Evolutionary conservation across 495 filamentous ascomycete species (phyloP), one percentile per base, ranked within the genome.

Genomic region (Massariosphaeria phaeospora): DNA sequence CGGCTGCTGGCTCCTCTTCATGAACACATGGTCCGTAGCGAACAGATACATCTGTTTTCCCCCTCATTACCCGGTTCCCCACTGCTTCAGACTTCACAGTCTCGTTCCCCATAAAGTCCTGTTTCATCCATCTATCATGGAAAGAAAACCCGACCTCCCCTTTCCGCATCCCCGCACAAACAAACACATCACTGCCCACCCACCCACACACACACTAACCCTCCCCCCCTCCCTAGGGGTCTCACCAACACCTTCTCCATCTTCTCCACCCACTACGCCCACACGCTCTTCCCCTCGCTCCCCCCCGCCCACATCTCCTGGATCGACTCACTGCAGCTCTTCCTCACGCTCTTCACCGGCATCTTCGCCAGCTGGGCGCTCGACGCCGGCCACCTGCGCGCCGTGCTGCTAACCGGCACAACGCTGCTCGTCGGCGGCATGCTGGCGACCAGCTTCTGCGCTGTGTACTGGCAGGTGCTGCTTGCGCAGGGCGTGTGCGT

Each of bases 291-390:
- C 18, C 46, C 30, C 5, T 36, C 31, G 12, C 44, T 41, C 13
- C 35, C 11, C 25, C 56, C 59, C 9, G 58, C 57, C 20, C 13
- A 9, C 11, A 68, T 68, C 26, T 54, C 63, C 6, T 66, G 63
- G 63, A 62, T 68, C 17, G 66, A 64, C 27, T 57, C 46, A 17
- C 30, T 61, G 27, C 66, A 68, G 34, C 50, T 64, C 12, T 63
- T 63, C 15, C 57, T 68, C 36, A 42, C 65, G 2, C 57, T 65
- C 27, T 54, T 61, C 10, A 42, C 65, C 24, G 64, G 58, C 33
- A 39, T 56, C 2, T 58, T 57, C 3, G 51, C 63, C 11, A 65
- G 66, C 12, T 29, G 48, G 26, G 26, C 56, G n/a, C 42, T 65
- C 17, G 66, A 68, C 36, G 33, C 48, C 21, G 61, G 65, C 18